Percentiles rank a stretch among this genome's conserved stretches.
These are phyloP conservation scores for Dalbergia cultrata DNA, from an alignment of 306 rosid genomes.

Conservation along the genomic window DNA sequence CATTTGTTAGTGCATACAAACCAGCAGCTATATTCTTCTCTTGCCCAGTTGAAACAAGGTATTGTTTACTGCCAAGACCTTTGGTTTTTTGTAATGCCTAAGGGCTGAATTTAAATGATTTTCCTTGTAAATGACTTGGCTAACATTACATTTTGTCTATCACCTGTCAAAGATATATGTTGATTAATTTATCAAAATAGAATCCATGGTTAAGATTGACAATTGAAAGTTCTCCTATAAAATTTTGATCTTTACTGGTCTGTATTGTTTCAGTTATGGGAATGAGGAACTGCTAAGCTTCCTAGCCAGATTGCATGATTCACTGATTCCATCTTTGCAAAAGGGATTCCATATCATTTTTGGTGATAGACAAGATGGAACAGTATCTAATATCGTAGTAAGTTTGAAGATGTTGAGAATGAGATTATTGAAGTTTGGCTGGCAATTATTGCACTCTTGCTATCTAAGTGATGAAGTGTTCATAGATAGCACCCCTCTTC, in stretches of 20 bases:
- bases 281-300: constrained; percentile 79
- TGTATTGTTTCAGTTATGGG: constrained; percentile 68
- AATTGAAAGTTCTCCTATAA: not conserved
- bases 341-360: constrained; percentile 58
- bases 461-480: constrained; percentile 84
- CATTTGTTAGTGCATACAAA: constrained; percentile 70
- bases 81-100: constrained; percentile 30
- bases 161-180: constrained; percentile 19
- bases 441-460: constrained; percentile 80
- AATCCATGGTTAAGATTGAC: constrained; percentile 9
- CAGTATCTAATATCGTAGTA: constrained; percentile 54
- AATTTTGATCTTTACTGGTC: constrained; percentile 25
- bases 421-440: constrained; percentile 84
- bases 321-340: constrained; percentile 74
- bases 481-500: constrained; percentile 62
- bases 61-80: constrained; percentile 30
- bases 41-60: constrained; percentile 87
- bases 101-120: constrained; percentile 23
- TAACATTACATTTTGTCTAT: constrained; percentile 17
- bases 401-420: constrained; percentile 80
- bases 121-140: constrained; percentile 26
- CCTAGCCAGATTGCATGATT: constrained; percentile 91
- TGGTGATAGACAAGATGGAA: constrained; percentile 58
- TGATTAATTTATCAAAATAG: constrained; percentile 17
- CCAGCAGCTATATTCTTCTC: constrained; percentile 81